A percentile compares a stretch with the other conserved stretches of the same genome.
These are phyloP conservation scores for Neofusicoccum parvum DNA, from an alignment of 2,329 filamentous ascomycete genomes.

Conservation along the genomic window DNA sequence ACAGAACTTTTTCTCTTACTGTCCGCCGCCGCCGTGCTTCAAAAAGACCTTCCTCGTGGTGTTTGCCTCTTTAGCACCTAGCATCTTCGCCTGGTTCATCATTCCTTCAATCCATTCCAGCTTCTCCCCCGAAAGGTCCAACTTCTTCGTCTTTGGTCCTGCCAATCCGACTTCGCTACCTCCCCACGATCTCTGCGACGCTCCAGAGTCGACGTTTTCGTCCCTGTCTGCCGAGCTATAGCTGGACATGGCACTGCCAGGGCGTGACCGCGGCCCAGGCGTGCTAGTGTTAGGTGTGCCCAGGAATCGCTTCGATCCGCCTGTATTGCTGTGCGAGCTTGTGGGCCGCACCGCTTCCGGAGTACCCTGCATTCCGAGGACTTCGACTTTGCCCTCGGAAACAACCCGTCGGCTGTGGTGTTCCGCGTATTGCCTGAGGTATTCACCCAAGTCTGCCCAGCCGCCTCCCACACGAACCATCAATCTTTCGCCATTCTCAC, in stretches of 20 bases:
- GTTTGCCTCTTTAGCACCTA: constrained; percentile 29
- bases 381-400: constrained; percentile 58
- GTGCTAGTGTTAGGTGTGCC: constrained; percentile 11
- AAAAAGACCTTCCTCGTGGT: constrained; percentile 17
- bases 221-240: constrained; percentile 13
- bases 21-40: constrained; percentile 4
- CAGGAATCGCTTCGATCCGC: constrained; percentile 1
- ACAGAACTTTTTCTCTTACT: background rate
- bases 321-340: constrained; percentile 15
- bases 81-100: constrained; percentile 75
- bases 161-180: constrained; percentile 64
- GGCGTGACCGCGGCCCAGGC: background rate
- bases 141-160: constrained; percentile 65
- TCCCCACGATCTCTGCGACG: constrained; percentile 38
- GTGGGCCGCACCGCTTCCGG: constrained; percentile 11
- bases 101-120: constrained; percentile 81
- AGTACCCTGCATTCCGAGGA: constrained; percentile 49
- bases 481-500: constrained; percentile 85
- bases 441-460: constrained; percentile 97
- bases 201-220: constrained; percentile 27
- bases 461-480: constrained; percentile 98
- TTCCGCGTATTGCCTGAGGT: constrained; percentile 86
- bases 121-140: constrained; percentile 70
- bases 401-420: constrained; percentile 80
- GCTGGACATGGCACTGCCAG: constrained; percentile 17